phyloP scores from a whole-genome alignment of 2,329 filamentous ascomycete genomes.

The Apiospora aurea region DNA sequence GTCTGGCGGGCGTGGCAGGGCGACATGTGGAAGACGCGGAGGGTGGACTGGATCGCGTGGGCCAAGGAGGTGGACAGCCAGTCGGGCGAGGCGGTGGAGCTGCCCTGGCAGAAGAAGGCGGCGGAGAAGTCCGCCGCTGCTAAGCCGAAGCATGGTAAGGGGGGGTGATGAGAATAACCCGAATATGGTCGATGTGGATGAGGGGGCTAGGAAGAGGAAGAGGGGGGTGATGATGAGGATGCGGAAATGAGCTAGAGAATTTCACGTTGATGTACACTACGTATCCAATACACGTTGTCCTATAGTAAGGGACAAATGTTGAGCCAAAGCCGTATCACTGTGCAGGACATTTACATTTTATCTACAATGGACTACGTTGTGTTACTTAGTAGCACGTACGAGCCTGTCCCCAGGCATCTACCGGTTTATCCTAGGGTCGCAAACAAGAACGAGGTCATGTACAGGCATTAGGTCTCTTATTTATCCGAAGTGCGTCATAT shows the following conservation, averaged over 20 bases:
- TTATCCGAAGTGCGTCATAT: not conserved
- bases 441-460: too few species aligned
- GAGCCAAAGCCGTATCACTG: too few species aligned
- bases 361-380: too few species aligned
- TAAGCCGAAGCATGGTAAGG: not conserved
- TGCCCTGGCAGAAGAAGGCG: slow-evolving; percentile 24
- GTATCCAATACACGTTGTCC: not conserved
- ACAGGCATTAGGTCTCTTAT: not conserved
- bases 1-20: slow-evolving; percentile 66
- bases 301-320: too few species aligned
- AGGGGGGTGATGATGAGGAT: not conserved
- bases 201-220: slow-evolving; percentile 21
- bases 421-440: too few species aligned
- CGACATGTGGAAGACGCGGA: slow-evolving; percentile 61
- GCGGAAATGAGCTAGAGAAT: not conserved
- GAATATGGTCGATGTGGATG: slow-evolving; percentile 24
- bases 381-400: too few species aligned
- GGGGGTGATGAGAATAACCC: not conserved
- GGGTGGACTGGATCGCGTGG: slow-evolving; percentile 63
- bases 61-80: slow-evolving; percentile 57
- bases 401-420: too few species aligned
- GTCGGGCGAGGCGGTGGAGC: slow-evolving; percentile 32
- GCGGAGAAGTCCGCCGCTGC: not conserved
- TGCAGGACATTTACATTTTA: too few species aligned
- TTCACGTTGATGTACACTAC: not conserved